These are phyloP conservation scores for Alternaria tenuissima DNA, from an alignment of 2,329 filamentous ascomycete genomes.

Conservation along the genomic window DNA sequence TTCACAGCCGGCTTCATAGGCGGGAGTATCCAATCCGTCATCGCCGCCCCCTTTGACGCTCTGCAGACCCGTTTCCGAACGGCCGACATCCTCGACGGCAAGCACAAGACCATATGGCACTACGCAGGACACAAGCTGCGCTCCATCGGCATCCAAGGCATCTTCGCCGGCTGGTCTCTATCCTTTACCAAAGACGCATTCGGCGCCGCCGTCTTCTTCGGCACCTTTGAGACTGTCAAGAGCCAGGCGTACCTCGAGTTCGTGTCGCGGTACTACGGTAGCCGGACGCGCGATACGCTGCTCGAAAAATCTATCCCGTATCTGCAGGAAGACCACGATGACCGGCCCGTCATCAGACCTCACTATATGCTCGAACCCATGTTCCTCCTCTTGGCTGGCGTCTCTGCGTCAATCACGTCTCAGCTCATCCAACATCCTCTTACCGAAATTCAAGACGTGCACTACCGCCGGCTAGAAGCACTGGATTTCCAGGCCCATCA, in stretches of 20 bases:
- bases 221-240: slow-evolving; percentile 78
- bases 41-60: slow-evolving; percentile 79
- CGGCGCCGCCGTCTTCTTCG: slow-evolving; percentile 76
- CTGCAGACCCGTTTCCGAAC: slow-evolving; percentile 77
- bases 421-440: slow-evolving; percentile 76
- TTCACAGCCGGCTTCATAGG: slow-evolving; percentile 76
- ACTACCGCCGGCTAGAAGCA: slow-evolving; percentile 76
- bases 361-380: slow-evolving; percentile 79
- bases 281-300: slow-evolving; percentile 42
- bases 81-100: slow-evolving; percentile 65
- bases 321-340: slow-evolving; percentile 36
- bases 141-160: slow-evolving; percentile 75
- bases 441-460: slow-evolving; percentile 73
- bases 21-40: slow-evolving; percentile 72
- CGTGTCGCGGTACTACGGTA: slow-evolving; percentile 72
- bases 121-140: slow-evolving; percentile 72
- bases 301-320: slow-evolving; percentile 32
- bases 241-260: slow-evolving; percentile 76
- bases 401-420: slow-evolving; percentile 72
- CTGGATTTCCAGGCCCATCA: slow-evolving; percentile 67
- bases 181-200: slow-evolving; percentile 74
- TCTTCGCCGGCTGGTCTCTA: slow-evolving; percentile 77
- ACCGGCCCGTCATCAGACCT: slow-evolving; percentile 67
- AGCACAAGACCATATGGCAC: slow-evolving; percentile 74
- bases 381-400: slow-evolving; percentile 74